Conservation (phyloP, 2,329 filamentous ascomycete species). For the Graphium sp. region DNA sequence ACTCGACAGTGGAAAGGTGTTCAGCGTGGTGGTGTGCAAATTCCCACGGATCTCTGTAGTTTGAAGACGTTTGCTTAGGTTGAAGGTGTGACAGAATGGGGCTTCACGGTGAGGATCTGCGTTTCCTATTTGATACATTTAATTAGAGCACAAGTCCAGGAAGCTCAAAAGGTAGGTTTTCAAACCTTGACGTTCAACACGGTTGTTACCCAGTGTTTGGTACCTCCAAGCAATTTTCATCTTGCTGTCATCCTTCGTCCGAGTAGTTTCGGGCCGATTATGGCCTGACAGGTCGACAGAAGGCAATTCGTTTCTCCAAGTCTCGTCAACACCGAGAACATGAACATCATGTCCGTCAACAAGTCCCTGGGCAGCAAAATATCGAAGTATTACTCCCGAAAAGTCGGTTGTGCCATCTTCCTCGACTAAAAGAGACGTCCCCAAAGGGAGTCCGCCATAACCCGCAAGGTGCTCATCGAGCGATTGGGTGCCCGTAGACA, state of each 20-base stretch:
- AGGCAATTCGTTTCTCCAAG: constrained; percentile 73
- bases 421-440: constrained; percentile 64
- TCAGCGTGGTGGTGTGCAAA: constrained; percentile 19
- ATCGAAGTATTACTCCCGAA: constrained; percentile 64
- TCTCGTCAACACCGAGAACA: constrained; percentile 61
- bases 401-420: constrained; percentile 93
- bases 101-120: constrained; percentile 7
- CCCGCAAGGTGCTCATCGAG: constrained; percentile 75
- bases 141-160: no score
- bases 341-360: constrained; percentile 83
- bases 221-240: constrained; percentile 99
- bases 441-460: constrained; percentile 70
- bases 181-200: constrained; percentile 49
- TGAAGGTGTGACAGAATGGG: constrained; percentile 54
- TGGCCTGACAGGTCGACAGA: constrained; percentile 33
- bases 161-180: constrained; percentile 2
- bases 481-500: constrained; percentile 77
- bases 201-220: constrained; percentile 57
- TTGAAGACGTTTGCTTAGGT: constrained; percentile 49
- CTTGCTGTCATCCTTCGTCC: constrained; percentile 35
- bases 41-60: constrained; percentile 29
- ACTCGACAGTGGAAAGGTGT: neutral
- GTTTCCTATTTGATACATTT: constrained; percentile 6
- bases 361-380: constrained; percentile 85
- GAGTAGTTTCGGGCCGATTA: constrained; percentile 1